phyloP scores from a whole-genome alignment of 495 filamentous ascomycete species.

The Aspergillus affinis region DNA sequence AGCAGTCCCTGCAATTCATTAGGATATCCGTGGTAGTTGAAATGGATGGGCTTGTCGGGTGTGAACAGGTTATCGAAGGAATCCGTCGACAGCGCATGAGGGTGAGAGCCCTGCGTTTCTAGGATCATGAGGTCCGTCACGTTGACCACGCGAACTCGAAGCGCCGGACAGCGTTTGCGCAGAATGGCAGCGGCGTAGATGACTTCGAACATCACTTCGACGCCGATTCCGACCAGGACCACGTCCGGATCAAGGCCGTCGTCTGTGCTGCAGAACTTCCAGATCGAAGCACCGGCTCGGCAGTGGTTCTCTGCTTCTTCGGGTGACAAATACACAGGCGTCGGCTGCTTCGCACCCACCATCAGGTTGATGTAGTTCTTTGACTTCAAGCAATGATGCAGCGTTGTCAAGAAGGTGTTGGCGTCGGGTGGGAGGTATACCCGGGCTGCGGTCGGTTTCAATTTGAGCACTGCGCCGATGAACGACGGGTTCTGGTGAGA shows the following conservation, averaged over 20 bases:
- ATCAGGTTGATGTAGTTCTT: slow-evolving; percentile 71
- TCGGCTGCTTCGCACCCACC: slow-evolving; percentile 72
- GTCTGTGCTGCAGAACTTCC: slow-evolving; percentile 63
- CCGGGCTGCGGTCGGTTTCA: slow-evolving; percentile 62
- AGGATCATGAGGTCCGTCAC: slow-evolving; percentile 75
- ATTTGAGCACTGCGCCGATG: slow-evolving; percentile 69
- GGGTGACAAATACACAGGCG: slow-evolving; percentile 62
- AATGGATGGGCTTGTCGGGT: slow-evolving; percentile 55
- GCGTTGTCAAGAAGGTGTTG: slow-evolving; percentile 67
- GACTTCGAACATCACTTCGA: slow-evolving; percentile 70
- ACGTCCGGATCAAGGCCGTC: slow-evolving; percentile 62
- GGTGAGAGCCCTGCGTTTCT: slow-evolving; percentile 57
- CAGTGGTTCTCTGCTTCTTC: slow-evolving; percentile 70
- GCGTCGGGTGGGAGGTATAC: slow-evolving; percentile 77
- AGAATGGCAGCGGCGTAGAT: slow-evolving; percentile 63
- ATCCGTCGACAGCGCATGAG: slow-evolving; percentile 56
- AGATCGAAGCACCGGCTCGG: slow-evolving; percentile 60
- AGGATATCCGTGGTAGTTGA: slow-evolving; percentile 73
- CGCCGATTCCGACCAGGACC: slow-evolving; percentile 68
- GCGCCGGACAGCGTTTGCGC: slow-evolving; percentile 47
- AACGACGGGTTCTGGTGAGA: slow-evolving; percentile 78
- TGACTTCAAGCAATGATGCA: slow-evolving; percentile 63
- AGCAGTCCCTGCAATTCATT: slow-evolving; percentile 63
- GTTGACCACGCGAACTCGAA: slow-evolving; percentile 66
- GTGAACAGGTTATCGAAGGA: slow-evolving; percentile 63